phyloP scores from a whole-genome alignment of 495 filamentous ascomycete species.

The Viridothelium virens region DNA sequence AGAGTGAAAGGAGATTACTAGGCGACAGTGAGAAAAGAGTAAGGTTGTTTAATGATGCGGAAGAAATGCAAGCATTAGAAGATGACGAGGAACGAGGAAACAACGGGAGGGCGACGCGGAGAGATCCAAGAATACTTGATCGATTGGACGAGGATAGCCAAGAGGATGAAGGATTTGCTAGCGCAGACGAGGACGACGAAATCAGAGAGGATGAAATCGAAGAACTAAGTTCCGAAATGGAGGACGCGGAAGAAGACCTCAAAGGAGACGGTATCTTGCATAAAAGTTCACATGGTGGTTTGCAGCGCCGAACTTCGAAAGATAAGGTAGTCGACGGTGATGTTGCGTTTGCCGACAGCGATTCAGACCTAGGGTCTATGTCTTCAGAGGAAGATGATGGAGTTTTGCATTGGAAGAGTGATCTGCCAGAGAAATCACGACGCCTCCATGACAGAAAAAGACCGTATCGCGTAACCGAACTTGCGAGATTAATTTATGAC shows the following conservation, averaged over 20 bases:
- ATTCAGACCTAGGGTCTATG: constrained; percentile 88
- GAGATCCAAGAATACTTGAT: constrained; percentile 58
- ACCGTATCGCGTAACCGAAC: constrained; percentile 65
- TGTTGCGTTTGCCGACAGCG: constrained; percentile 86
- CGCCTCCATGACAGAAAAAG: constrained; percentile 59
- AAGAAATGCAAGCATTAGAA: constrained; percentile 53
- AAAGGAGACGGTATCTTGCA: constrained; percentile 27
- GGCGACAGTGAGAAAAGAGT: constrained; percentile 74
- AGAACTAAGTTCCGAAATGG: constrained; percentile 35
- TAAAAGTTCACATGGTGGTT: constrained; percentile 1
- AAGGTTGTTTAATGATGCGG: constrained; percentile 71
- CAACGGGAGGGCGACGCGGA: constrained; percentile 60
- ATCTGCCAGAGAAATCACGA: constrained; percentile 68
- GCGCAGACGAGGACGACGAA: constrained; percentile 40
- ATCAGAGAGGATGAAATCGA: constrained; percentile 51
- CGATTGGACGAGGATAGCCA: constrained; percentile 48
- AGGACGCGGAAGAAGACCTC: constrained; percentile 36
- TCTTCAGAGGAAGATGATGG: constrained; percentile 64
- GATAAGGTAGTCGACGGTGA: constrained; percentile 50
- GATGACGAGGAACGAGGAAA: constrained; percentile 46
- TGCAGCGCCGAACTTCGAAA: constrained; percentile 23
- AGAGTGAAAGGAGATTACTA: constrained; percentile 72
- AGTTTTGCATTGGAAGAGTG: constrained; percentile 72
- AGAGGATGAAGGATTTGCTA: constrained; percentile 33
- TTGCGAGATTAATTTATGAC: constrained; percentile 85